Evolutionary conservation across 495 filamentous ascomycete species (phyloP).

Genomic region (Talaromyces proteolyticus): DNA sequence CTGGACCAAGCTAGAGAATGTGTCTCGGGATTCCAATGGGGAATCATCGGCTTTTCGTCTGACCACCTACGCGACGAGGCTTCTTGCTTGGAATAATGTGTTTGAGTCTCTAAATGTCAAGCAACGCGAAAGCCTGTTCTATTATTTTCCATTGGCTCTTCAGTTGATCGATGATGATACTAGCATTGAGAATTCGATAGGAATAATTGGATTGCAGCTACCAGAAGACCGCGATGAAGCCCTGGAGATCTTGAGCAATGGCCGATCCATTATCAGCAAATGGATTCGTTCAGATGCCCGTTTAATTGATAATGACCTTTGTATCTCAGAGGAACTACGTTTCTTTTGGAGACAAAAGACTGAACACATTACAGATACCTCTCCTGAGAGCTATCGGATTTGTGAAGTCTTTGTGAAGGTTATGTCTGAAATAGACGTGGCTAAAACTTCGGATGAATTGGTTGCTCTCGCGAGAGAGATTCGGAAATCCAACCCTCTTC

Average conservation of each 20-base stretch:
- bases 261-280: slow-evolving; percentile 45
- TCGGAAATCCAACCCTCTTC: slow-evolving; percentile 31
- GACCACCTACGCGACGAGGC: slow-evolving; percentile 54
- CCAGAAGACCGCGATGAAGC: slow-evolving; percentile 53
- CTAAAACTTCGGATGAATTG: slow-evolving; percentile 26
- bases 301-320: not conserved
- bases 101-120: slow-evolving; percentile 20
- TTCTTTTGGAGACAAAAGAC: slow-evolving; percentile 31
- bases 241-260: slow-evolving; percentile 52
- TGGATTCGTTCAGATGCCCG: slow-evolving; percentile 30
- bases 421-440: slow-evolving; percentile 20
- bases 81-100: slow-evolving; percentile 39
- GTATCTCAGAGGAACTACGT: not conserved
- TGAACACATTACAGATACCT: slow-evolving; percentile 21
- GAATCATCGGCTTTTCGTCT: slow-evolving; percentile 70
- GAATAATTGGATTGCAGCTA: slow-evolving; percentile 41
- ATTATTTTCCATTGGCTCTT: slow-evolving; percentile 44
- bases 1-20: slow-evolving; percentile 16
- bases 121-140: slow-evolving; percentile 32
- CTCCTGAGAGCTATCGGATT: slow-evolving; percentile 30
- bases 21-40: slow-evolving; percentile 57
- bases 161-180: slow-evolving; percentile 61
- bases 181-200: slow-evolving; percentile 49
- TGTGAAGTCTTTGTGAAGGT: slow-evolving; percentile 38
- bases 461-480: slow-evolving; percentile 28